Evolutionary conservation across 2,329 filamentous ascomycete species (phyloP), one percentile per base, ranked within the genome.

Genomic region (Pyricularia sp.): DNA sequence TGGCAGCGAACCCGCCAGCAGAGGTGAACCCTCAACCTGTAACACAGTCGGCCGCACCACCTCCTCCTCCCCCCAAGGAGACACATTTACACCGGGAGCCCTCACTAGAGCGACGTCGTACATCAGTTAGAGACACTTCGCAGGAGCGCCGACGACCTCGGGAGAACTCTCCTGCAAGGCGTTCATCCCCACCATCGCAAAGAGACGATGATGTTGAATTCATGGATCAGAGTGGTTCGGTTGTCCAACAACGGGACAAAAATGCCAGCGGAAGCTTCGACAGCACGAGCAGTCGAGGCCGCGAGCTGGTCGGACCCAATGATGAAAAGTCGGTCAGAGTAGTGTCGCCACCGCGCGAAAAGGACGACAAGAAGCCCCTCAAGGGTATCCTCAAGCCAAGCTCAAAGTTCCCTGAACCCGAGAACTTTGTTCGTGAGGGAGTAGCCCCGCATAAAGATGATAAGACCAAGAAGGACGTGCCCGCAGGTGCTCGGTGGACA

Each of bases 361-460:
- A 85, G 71, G 78, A 80, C 24, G 88, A 90, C 22, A 82, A 83
- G 55, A 66, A 63, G 65, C 83, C 85, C 22, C 84, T 91, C 66
- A 94, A 89, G 75, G 88, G 92, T 19, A 97, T 97, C 65, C 80
- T 97, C 59, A 94, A 96, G 75, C 93, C 93, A 0, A 91, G 86
- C 19, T 81, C 83, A 30, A 89, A 88, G 71, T 97, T 97, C 71
- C 93, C 93, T 0, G 93, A 97, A 72, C 89, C 96, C 67, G 84
- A 86, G 0, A 88, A 92, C 69, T 88, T 91, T 0, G 82, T 96
- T 44, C 85, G 93, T 24, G 93, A 97, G 74, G 93, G 93, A 19
- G 93, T 96, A 7, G 92, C 93, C 1, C 93, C 93, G n/a, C 84
- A 96, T 72, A 96, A 96, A 76, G 91, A 96, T 72, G 87, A 90